phyloP scores from a whole-genome alignment of 768 basidiomycete genomes.

The Russula earlei region DNA sequence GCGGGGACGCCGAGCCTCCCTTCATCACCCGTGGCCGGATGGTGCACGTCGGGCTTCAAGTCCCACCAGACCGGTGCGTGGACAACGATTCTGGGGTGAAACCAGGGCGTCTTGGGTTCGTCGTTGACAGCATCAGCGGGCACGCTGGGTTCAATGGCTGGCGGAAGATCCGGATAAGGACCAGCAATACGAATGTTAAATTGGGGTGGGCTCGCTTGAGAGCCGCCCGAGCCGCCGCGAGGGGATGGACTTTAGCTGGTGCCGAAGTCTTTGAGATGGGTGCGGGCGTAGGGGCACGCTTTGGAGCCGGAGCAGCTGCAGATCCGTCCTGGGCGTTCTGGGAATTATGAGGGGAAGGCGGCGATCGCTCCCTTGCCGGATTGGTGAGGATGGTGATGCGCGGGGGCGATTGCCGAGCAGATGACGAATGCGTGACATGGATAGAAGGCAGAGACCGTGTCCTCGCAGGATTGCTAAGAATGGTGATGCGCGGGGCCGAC shows the following conservation, averaged over 20 bases:
- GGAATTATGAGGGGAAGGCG: not conserved
- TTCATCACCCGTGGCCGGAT: not conserved
- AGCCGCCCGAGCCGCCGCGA: not conserved
- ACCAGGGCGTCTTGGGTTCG: not conserved
- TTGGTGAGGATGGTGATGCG: constrained; percentile 1
- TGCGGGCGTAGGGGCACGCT: not conserved
- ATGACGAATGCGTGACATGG: too few species aligned
- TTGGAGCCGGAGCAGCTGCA: not conserved
- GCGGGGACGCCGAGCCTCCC: not conserved
- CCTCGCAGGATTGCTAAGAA: not conserved
- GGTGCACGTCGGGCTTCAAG: not conserved
- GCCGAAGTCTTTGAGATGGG: not conserved
- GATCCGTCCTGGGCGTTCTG: not conserved
- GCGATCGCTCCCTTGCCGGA: not conserved
- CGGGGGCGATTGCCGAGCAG: not conserved
- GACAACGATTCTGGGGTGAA: not conserved
- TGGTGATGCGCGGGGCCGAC: not conserved
- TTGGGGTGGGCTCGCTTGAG: not conserved
- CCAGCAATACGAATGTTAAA: too few species aligned
- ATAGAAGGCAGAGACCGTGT: too few species aligned
- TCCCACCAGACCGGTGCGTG: constrained; percentile 2
- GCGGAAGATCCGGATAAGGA: too few species aligned
- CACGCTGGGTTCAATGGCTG: not conserved
- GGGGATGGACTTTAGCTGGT: not conserved
- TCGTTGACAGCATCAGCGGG: not conserved